phyloP scores from a whole-genome alignment of 805 yeast genomes.

The Metschnikowia vanudenii region DNA sequence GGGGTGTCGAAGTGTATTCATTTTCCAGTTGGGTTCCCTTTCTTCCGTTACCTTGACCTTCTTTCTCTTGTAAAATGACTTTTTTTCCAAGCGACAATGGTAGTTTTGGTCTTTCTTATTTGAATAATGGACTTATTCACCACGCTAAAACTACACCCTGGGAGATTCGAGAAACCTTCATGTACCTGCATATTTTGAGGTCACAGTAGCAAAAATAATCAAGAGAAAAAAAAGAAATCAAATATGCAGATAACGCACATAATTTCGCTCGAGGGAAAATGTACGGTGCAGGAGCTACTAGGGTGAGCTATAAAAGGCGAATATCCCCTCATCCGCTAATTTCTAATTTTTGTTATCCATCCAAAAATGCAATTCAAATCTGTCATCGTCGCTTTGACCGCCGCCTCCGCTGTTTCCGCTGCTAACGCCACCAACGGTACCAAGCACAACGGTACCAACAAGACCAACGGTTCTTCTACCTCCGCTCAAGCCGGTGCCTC shows the following conservation, averaged over 20 bases:
- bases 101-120: too few relatives aligned
- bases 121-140: too few relatives aligned
- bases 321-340: not conserved
- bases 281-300: conserved; percentile 11
- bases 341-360: not conserved
- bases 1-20: conserved; percentile 4
- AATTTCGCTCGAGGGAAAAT: conserved; percentile 2
- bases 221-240: conserved; percentile 4
- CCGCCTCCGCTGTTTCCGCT: conserved; percentile 38
- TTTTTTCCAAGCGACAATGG: too few relatives aligned
- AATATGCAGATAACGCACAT: conserved; percentile 9
- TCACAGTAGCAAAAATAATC: conserved; percentile 2
- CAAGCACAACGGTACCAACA: conserved; percentile 19
- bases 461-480: conserved; percentile 19
- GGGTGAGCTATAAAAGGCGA: conserved; percentile 12
- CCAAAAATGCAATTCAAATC: conserved; percentile 40
- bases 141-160: not conserved
- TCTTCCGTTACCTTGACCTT: too few relatives aligned
- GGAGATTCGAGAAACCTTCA: conserved; percentile 5
- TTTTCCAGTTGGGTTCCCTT: too few relatives aligned
- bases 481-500: conserved; percentile 32
- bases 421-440: conserved; percentile 24
- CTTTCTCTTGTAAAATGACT: too few relatives aligned
- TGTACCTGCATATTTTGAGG: conserved; percentile 1
- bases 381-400: conserved; percentile 38